Conservation (phyloP, 176 grass and related monocot genomes). For the Melocanna baccifera region DNA sequence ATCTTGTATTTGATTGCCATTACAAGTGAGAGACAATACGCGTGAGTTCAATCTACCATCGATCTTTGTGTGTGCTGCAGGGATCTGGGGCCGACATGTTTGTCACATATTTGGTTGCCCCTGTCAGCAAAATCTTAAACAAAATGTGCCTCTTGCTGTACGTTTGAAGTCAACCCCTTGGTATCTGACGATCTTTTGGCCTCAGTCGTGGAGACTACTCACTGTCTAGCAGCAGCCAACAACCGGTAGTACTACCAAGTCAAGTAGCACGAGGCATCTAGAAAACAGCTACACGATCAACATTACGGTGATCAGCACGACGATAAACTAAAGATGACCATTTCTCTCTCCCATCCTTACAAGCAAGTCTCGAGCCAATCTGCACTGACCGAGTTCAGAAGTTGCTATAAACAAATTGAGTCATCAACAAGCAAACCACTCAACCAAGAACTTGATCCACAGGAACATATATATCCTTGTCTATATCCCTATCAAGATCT, state of each 20-base stretch:
- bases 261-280: neutral
- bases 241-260: neutral
- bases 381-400: neutral
- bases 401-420: neutral
- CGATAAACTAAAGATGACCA: slow-evolving; percentile 2
- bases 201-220: neutral
- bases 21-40: too few relatives aligned
- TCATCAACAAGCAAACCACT: neutral
- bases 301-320: neutral
- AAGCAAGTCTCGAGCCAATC: slow-evolving; percentile 22
- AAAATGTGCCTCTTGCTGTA: neutral
- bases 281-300: neutral
- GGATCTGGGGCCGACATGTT: too few relatives aligned
- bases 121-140: neutral
- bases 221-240: neutral
- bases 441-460: too few relatives aligned
- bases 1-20: too few relatives aligned
- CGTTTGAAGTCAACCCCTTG: neutral
- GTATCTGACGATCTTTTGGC: neutral
- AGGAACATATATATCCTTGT: neutral
- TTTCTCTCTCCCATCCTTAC: slow-evolving; percentile 12
- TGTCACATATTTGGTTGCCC: too few relatives aligned
- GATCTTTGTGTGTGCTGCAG: too few relatives aligned
- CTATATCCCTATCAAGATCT: neutral
- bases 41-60: too few relatives aligned